Evolutionary conservation across 1,284 basidiomycete genomes (phyloP), one percentile per base, ranked within the genome.

Genomic region (Hymenochaete sp.): DNA sequence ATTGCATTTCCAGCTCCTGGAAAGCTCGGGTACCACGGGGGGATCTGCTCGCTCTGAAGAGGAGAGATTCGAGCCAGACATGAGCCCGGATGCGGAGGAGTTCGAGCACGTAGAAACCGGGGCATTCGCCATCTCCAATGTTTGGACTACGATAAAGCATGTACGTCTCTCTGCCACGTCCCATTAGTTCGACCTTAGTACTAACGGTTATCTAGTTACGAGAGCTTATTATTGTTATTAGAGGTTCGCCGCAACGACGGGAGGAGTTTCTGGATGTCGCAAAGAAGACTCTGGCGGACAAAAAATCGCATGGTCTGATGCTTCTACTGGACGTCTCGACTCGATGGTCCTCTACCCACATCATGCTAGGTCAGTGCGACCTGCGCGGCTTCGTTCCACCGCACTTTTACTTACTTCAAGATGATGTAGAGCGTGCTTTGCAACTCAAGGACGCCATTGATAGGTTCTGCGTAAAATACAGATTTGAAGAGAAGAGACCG

Each of bases 301-400:
- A 31, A 10, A 14, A 31, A 10, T 31, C 14, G 14, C 9, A 31
- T 31, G 28, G 14, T 31, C n/a, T 38, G 7, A 56, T 60, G 47
- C 44, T 55, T 2, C 57, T 58, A 28, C 50, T 57, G 7, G 54
- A 59, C 40, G 56, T 60, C 13, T 41, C 37, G 25, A 62, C 58
- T 19, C 52, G 50, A 11, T 59, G 57, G 58, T 53, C 55, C 3
- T 60, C 58, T 5, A 56, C 57, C 0, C 56, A 59, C 40, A 53
- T 58, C 39, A 60, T 60, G 58, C 44, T 57, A 8, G 35, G 46
- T 57, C 32, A 36, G 46, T 45, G 9, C 14, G 9, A 31, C 28
- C 9, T 37, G 45, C 56, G 37, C 33, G 48, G 33, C 13, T 28
- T 44, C 4, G 13, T 11, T 25, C 4, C 24, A 5, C 21, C 14